Conservation (phyloP, 2,329 filamentous ascomycete genomes). For the Zalaria obscura region DNA sequence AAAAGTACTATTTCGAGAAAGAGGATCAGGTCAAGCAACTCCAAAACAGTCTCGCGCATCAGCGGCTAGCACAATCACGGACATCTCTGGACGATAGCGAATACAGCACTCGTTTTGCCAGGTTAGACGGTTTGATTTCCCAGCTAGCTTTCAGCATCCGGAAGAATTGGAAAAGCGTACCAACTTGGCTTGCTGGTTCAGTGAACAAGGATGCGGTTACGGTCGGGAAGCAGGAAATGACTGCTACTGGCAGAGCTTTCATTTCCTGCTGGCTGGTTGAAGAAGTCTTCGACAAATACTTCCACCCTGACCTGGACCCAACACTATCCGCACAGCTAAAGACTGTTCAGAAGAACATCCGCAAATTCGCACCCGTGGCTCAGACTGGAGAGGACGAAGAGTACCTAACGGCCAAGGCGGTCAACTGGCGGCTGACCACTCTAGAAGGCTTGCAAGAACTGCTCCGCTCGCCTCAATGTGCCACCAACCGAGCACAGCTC, state of each 20-base stretch:
- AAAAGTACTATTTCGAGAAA: slow-evolving; percentile 92
- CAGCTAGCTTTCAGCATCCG: slow-evolving; percentile 92
- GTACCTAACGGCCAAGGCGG: slow-evolving; percentile 71
- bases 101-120: slow-evolving; percentile 76
- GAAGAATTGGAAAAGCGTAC: slow-evolving; percentile 79
- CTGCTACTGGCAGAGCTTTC: slow-evolving; percentile 75
- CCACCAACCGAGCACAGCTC: slow-evolving; percentile 49
- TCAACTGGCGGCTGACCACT: slow-evolving; percentile 87
- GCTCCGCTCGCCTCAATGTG: slow-evolving; percentile 50
- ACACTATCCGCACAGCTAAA: slow-evolving; percentile 68
- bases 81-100: slow-evolving; percentile 93
- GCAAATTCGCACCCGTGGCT: slow-evolving; percentile 57
- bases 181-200: slow-evolving; percentile 62
- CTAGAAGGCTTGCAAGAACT: slow-evolving; percentile 72
- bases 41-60: slow-evolving; percentile 94
- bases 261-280: slow-evolving; percentile 85
- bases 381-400: slow-evolving; percentile 79
- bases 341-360: slow-evolving; percentile 74
- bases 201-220: slow-evolving; percentile 76
- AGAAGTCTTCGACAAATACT: slow-evolving; percentile 80
- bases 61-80: slow-evolving; percentile 84
- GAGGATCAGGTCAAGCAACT: slow-evolving; percentile 81
- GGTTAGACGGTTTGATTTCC: slow-evolving; percentile 84
- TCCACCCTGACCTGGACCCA: slow-evolving; percentile 76
- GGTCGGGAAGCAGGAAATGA: slow-evolving; percentile 95